phyloP scores from a whole-genome alignment of 2,329 filamentous ascomycete genomes.

The Cryphonectria naterciae region DNA sequence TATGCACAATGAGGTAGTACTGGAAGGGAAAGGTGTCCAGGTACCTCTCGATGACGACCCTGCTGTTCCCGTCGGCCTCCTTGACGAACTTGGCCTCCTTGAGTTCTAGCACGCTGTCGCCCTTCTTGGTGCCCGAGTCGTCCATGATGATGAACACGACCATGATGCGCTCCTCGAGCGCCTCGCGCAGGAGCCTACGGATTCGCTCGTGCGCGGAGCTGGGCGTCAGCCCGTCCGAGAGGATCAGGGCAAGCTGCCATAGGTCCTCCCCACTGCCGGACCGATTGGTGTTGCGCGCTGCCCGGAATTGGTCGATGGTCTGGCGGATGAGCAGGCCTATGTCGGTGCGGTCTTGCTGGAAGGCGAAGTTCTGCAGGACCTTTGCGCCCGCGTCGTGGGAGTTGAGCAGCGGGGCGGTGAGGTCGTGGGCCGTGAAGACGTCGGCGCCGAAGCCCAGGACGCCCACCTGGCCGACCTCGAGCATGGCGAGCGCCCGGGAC shows the following conservation, averaged over 20 bases:
- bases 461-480: constrained; percentile 92
- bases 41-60: constrained; percentile 85
- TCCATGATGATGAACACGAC: constrained; percentile 98
- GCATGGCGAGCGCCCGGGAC: constrained; percentile 82
- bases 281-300: constrained; percentile 62
- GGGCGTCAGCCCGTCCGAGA: constrained; percentile 92
- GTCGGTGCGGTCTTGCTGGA: constrained; percentile 84
- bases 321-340: constrained; percentile 76
- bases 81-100: constrained; percentile 83
- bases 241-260: constrained; percentile 92
- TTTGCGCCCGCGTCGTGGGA: constrained; percentile 77
- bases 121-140: constrained; percentile 51
- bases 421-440: constrained; percentile 83
- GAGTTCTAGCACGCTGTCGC: constrained; percentile 80
- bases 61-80: constrained; percentile 62
- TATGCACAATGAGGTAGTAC: constrained; percentile 93
- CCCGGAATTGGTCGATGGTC: constrained; percentile 80
- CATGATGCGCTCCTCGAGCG: constrained; percentile 94
- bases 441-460: constrained; percentile 87
- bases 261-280: constrained; percentile 64
- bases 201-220: constrained; percentile 80
- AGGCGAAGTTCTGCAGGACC: constrained; percentile 83
- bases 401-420: constrained; percentile 80
- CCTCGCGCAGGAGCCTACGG: constrained; percentile 79
- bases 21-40: constrained; percentile 95